These are phyloP conservation scores for Cladorrhinum samala DNA, from an alignment of 495 filamentous ascomycete genomes.

Conservation along the genomic window DNA sequence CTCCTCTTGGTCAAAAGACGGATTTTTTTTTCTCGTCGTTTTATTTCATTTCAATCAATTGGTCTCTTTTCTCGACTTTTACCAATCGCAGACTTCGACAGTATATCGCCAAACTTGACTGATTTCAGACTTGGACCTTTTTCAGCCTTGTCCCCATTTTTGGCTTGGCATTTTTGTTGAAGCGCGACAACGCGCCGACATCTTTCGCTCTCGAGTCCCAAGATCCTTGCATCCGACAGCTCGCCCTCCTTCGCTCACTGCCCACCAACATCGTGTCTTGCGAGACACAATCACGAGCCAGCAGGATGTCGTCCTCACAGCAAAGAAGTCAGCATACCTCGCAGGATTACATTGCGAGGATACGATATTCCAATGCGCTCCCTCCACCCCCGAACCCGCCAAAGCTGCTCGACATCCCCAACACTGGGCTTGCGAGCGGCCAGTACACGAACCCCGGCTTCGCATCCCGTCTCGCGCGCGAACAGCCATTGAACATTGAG, in stretches of 20 bases:
- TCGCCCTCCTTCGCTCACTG: neutral
- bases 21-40: neutral
- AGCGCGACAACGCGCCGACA: neutral
- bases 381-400: constrained; percentile 89
- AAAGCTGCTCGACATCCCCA: constrained; percentile 94
- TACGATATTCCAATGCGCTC: constrained; percentile 89
- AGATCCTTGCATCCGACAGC: neutral
- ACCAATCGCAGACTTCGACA: neutral
- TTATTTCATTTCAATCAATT: neutral
- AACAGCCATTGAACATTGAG: constrained; percentile 92
- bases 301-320: constrained; percentile 38
- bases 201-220: neutral
- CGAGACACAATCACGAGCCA: neutral
- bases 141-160: neutral
- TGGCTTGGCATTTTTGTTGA: neutral
- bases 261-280: neutral
- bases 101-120: neutral
- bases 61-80: neutral
- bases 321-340: constrained; percentile 60
- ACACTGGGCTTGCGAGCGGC: constrained; percentile 70
- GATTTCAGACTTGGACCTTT: neutral
- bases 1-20: neutral
- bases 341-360: constrained; percentile 93
- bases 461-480: constrained; percentile 76
- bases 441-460: constrained; percentile 85